These are phyloP conservation scores for Euphorbia tirucalli DNA, from an alignment of 345 rosid species.

Conservation along the genomic window DNA sequence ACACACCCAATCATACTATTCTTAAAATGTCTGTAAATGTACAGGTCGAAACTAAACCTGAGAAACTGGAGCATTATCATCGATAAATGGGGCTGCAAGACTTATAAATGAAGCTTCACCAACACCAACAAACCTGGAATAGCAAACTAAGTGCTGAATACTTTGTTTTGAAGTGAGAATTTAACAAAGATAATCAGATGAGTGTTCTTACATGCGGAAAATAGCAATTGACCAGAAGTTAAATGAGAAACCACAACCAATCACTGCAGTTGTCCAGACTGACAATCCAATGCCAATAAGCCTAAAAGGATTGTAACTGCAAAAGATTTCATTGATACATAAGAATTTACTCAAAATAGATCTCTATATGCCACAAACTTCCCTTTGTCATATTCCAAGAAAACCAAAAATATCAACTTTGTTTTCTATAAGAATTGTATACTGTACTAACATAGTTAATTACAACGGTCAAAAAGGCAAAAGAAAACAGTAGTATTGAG, in stretches of 20 bases:
- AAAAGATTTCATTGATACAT: slow-evolving; percentile 19
- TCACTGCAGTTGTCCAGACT: slow-evolving; percentile 76
- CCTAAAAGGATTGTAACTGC: slow-evolving; percentile 87
- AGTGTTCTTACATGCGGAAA: slow-evolving; percentile 73
- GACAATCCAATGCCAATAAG: slow-evolving; percentile 91
- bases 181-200: neutral
- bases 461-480: no score
- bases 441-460: no score
- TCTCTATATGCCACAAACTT: neutral
- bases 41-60: slow-evolving; percentile 45
- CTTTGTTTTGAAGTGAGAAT: neutral
- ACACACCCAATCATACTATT: no score
- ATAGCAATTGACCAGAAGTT: slow-evolving; percentile 79
- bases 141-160: neutral
- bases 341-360: slow-evolving; percentile 13
- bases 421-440: no score
- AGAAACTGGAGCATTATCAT: slow-evolving; percentile 81
- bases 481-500: no score
- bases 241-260: slow-evolving; percentile 82
- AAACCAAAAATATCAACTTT: neutral
- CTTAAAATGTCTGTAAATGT: no score
- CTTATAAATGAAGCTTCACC: slow-evolving; percentile 98
- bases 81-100: slow-evolving; percentile 96
- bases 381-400: neutral
- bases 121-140: slow-evolving; percentile 87